Base-by-base conservation (phyloP, 305 asterid species). In the Striga hermonthica region DNA sequence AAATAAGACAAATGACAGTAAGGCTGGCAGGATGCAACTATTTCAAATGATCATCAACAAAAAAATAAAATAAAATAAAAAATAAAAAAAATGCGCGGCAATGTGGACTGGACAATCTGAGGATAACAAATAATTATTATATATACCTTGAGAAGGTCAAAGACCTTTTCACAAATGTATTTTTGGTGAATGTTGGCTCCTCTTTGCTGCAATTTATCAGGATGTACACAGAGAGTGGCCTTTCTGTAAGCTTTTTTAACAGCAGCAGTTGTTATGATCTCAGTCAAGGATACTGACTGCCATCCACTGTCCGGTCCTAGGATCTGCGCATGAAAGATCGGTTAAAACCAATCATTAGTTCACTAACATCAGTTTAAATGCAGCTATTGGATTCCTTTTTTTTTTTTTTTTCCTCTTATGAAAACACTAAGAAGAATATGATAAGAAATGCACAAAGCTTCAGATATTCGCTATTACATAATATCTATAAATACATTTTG, bases 211-310 rank as follows among this genome's bases (percentile, higher is more conserved):
- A 92, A 70, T 75, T 92, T 92, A 77, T 92, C 98, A 13, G 98
- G 98, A 69, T 92, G 98, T 47, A 92, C 95, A 73, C 81, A 87
- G 57, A 92, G 95, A 68, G 98, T 92, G 49, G 98, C 97, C 77
- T 83, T 90, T 73, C 96, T 72, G 89, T 90, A 92, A 65, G 91
- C 95, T 74, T 87, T 92, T 82, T 83, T 92, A 41, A 92, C 94
- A 13, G 96, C 97, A 78, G 78, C 78, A 9, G 82, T 72, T 14
- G 96, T 86, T 72, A 92, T 60, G 54, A 92, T 77, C 81, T 90
- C 97, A 7, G 97, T 87, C 66, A 88, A 78, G 11, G 96, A 59
- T 57, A 88, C 76, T 6, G 97, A 84, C 68, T 92, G 87, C 98
- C 98, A 92, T 50, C 96, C 95, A 67, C 98, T 87, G 16, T 77